phyloP scores from a whole-genome alignment of 2,329 filamentous ascomycete species.

The Fusarium sp. region DNA sequence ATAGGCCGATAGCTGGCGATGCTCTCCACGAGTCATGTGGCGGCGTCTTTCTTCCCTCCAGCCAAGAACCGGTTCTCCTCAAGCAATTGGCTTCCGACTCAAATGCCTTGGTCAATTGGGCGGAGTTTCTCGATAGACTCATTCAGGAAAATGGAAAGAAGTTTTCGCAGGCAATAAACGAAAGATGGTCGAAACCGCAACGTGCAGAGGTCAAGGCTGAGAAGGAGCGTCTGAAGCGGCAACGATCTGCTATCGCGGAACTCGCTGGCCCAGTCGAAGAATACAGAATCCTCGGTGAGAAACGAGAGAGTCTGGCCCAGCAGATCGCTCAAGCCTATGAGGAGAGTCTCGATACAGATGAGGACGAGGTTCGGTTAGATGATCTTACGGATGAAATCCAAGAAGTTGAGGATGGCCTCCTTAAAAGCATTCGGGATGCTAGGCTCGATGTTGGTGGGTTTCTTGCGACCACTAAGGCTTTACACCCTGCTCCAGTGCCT shows the following conservation, averaged over 20 bases:
- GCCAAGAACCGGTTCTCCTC: constrained; percentile 36
- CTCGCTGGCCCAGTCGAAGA: constrained; percentile 54
- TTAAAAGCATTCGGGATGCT: constrained; percentile 53
- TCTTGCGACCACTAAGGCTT: constrained; percentile 42
- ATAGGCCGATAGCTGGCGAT: constrained; percentile 9
- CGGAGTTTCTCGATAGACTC: constrained; percentile 51
- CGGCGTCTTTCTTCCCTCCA: background rate
- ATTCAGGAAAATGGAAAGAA: constrained; percentile 59
- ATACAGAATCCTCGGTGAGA: constrained; percentile 53
- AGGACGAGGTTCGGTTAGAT: constrained; percentile 61
- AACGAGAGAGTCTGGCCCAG: constrained; percentile 57
- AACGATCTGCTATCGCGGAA: constrained; percentile 55
- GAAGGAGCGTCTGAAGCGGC: constrained; percentile 57
- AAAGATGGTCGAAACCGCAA: constrained; percentile 56
- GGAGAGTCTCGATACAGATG: constrained; percentile 60
- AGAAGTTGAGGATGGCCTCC: constrained; percentile 54
- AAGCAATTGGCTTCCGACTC: constrained; percentile 45
- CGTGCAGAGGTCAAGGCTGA: constrained; percentile 59
- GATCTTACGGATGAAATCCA: constrained; percentile 57
- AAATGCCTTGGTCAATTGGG: constrained; percentile 48
- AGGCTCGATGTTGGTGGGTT: constrained; percentile 56
- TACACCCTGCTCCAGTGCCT: constrained; percentile 11
- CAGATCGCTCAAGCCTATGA: constrained; percentile 61
- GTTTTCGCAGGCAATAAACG: constrained; percentile 58
- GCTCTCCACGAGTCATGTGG: background rate